Evolutionary conservation across 169 alveolate species (phyloP).

Genomic region (Cystoisospora suis): DNA sequence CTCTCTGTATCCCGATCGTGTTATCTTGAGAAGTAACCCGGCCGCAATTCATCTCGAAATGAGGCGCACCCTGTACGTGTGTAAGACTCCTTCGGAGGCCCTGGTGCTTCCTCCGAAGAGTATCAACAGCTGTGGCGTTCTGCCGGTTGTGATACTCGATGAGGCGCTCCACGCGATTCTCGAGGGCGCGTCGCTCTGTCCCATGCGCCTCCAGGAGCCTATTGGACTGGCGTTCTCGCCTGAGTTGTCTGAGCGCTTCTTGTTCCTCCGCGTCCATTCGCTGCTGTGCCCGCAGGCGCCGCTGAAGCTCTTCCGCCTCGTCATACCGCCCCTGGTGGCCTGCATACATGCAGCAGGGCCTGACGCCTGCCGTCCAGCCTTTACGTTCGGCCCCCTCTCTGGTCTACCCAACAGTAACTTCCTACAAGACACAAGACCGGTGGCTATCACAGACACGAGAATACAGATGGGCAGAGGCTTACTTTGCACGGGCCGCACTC

Average conservation of each 20-base stretch:
- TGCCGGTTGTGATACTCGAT: background rate
- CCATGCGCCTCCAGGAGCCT: background rate
- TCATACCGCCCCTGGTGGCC: constrained; percentile 37
- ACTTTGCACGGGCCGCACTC: too few species aligned
- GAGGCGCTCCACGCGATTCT: background rate
- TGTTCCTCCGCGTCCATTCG: constrained; percentile 18
- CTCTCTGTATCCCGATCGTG: too few species aligned
- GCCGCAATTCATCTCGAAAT: too few species aligned
- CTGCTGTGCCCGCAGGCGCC: background rate
- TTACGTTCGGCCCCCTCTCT: too few species aligned
- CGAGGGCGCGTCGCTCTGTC: constrained; percentile 1
- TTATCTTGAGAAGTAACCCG: too few species aligned
- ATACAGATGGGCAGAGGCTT: too few species aligned
- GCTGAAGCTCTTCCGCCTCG: constrained; percentile 24
- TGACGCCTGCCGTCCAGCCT: too few species aligned
- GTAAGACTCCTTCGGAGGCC: constrained; percentile 12
- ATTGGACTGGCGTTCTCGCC: background rate
- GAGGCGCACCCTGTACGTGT: constrained; percentile 15
- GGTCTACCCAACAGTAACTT: too few species aligned
- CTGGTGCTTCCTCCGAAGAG: background rate
- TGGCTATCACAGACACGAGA: too few species aligned
- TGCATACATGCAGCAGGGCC: too few species aligned
- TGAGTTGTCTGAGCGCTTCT: background rate
- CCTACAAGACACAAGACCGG: too few species aligned
- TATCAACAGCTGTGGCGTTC: background rate